Conservation (phyloP, 1,284 basidiomycete genomes). For the Chalciporus piperatoides region DNA sequence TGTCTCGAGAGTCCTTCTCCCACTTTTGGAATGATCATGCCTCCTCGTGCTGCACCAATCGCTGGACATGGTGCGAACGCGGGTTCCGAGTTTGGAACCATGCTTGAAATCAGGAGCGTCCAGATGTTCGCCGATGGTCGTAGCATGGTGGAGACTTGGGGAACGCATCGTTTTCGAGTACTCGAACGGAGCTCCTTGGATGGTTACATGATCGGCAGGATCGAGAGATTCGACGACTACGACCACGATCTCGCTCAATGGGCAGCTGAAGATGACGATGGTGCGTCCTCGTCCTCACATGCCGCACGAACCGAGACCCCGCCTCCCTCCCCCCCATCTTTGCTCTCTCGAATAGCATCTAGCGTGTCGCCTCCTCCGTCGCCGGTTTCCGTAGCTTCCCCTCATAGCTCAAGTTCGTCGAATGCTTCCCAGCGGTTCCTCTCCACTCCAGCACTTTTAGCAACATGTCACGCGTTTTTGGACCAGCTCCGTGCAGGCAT, state of each 20-base stretch:
- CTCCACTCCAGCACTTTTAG: constrained; percentile 72
- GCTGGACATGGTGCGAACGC: constrained; percentile 37
- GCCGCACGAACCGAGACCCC: constrained; percentile 8
- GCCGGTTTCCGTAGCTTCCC: constrained; percentile 1
- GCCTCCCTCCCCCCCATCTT: constrained; percentile 11
- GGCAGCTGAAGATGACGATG: constrained; percentile 17
- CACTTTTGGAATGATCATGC: constrained; percentile 90
- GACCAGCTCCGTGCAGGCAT: constrained; percentile 76
- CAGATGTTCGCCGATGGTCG: constrained; percentile 88
- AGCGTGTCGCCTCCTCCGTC: constrained; percentile 11
- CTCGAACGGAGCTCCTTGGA: constrained; percentile 80
- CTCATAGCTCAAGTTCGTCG: constrained; percentile 14
- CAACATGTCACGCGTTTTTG: constrained; percentile 76
- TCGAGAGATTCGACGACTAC: constrained; percentile 62
- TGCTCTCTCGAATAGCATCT: constrained; percentile 15
- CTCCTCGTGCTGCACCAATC: constrained; percentile 36
- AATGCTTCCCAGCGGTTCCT: constrained; percentile 26
- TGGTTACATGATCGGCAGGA: constrained; percentile 84
- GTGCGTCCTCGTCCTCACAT: constrained; percentile 14
- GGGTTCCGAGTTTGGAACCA: constrained; percentile 84
- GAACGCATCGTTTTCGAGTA: constrained; percentile 81
- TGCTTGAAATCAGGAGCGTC: constrained; percentile 85
- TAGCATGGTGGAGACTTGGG: constrained; percentile 85
- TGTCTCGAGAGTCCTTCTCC: constrained; percentile 76
- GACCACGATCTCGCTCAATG: constrained; percentile 42